Conservation (phyloP, 768 basidiomycete species). For the Zangia roseola region DNA sequence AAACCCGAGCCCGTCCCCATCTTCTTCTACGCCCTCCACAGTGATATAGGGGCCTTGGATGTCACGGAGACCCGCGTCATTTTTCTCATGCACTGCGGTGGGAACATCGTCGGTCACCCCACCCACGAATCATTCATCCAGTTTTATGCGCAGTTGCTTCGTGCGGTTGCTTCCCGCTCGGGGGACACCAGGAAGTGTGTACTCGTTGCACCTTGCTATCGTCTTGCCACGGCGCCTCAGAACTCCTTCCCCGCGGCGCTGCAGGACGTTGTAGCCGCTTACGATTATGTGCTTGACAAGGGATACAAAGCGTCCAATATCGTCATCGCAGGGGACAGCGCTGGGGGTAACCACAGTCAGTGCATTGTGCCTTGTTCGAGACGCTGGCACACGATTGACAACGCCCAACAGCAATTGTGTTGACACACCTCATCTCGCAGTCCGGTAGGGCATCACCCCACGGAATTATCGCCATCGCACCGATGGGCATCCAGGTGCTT, state of each 20-base stretch:
- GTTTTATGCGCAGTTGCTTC: not conserved
- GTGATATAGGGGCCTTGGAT: not conserved
- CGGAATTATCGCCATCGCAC: conserved; percentile 58
- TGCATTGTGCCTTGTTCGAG: not conserved
- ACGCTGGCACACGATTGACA: not conserved
- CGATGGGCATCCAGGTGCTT: conserved; percentile 21
- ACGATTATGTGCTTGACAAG: conserved; percentile 20
- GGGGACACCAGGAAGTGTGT: not conserved
- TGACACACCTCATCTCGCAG: conserved; percentile 43
- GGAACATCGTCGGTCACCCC: conserved; percentile 19
- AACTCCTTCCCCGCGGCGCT: conserved; percentile 8
- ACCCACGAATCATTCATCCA: not conserved
- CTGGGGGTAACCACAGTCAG: conserved; percentile 23
- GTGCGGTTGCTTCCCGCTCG: not conserved
- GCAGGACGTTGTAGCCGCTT: conserved; percentile 14
- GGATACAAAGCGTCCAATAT: conserved; percentile 21
- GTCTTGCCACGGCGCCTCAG: conserved; percentile 7
- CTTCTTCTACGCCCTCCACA: conserved; percentile 16
- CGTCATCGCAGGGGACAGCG: conserved; percentile 23
- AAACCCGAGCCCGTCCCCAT: conserved; percentile 19
- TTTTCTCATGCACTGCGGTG: conserved; percentile 28
- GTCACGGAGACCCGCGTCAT: conserved; percentile 14
- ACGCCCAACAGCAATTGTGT: conserved; percentile 13
- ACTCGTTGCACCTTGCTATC: conserved; percentile 5
- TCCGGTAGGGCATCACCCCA: conserved; percentile 48